Base-by-base conservation (phyloP, 768 basidiomycete species). In the Suillus subaureus region DNA sequence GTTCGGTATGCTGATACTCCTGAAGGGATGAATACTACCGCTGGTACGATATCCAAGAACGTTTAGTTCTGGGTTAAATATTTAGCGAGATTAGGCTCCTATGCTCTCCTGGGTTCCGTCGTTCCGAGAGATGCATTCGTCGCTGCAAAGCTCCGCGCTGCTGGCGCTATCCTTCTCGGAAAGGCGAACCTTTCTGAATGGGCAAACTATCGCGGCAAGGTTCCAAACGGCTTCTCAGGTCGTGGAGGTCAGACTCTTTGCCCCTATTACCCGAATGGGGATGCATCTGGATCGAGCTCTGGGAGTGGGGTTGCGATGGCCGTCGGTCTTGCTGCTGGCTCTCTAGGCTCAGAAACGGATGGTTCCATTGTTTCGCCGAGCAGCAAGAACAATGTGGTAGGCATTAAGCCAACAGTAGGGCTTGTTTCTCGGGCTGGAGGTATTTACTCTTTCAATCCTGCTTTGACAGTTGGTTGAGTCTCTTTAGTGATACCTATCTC, bases 371-470 rank as follows among this genome's bases (percentile, higher is more conserved):
- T 80, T 40, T 80, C 73, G 16, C 85, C 84, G 0, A 75, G 79
- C 51, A 79, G 77, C 57, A 64, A 68, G 26, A 82, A 80, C 64
- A 83, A 83, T 51, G 63, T 85, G 11, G 83, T 79, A 11, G 80
- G 82, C 73, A 76, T 74, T 56, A 87, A 87, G 68, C 85, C 88
- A 0, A 88, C 85, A 3, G 80, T 88, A 11, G 87, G 87, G 0
- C 72, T 87, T 40, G 87, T 85, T 4, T 88, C 86, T 6, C 79
- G 86, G 16, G 84, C 85, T 18, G 87, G 87, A 72, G 87, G 87
- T 84, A 64, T 51, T 72, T 52, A 9, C 12, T 28, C 26, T 11
- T 45, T 23, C 37, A 47, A 37, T 9, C 6, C 12, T 12, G 52
- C 6, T 13, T 40, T 16, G 47, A 23, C 66, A 55, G 15, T 61